Evolutionary conservation across 2,329 filamentous ascomycete species (phyloP).

Genomic region (Beauveria scarabaeidicola): DNA sequence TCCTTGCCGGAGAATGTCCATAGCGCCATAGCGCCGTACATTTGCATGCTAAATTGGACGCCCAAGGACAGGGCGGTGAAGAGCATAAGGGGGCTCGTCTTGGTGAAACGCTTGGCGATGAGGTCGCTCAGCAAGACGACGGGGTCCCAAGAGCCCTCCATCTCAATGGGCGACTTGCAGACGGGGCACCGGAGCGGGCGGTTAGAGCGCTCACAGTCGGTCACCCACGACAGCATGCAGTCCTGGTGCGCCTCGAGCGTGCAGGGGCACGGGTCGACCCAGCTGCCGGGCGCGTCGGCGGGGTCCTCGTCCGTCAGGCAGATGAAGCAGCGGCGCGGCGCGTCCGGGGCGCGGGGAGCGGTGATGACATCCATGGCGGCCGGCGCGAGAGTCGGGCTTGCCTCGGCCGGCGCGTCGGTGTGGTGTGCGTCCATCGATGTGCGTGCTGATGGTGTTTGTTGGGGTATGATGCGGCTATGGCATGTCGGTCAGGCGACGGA

Average conservation of each 20-base stretch:
- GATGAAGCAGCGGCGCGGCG: constrained; percentile 49
- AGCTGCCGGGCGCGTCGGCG: constrained; percentile 41
- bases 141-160: constrained; percentile 66
- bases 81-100: constrained; percentile 54
- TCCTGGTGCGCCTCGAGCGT: constrained; percentile 84
- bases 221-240: constrained; percentile 85
- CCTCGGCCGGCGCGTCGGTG: not conserved
- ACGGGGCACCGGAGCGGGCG: constrained; percentile 75
- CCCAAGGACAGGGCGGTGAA: constrained; percentile 47
- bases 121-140: constrained; percentile 59
- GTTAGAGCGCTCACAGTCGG: constrained; percentile 65
- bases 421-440: not conserved
- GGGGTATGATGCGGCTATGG: not conserved
- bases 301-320: constrained; percentile 51
- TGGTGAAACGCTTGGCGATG: constrained; percentile 46
- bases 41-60: constrained; percentile 41
- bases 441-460: not conserved
- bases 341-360: constrained; percentile 17
- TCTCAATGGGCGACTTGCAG: constrained; percentile 72
- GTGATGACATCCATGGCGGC: constrained; percentile 14
- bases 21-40: constrained; percentile 44
- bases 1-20: constrained; percentile 44
- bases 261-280: constrained; percentile 87
- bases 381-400: constrained; percentile 10
- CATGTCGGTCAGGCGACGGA: not conserved